phyloP scores from a whole-genome alignment of 371 early-diverging fungal species.

The Mortierella sp. region DNA sequence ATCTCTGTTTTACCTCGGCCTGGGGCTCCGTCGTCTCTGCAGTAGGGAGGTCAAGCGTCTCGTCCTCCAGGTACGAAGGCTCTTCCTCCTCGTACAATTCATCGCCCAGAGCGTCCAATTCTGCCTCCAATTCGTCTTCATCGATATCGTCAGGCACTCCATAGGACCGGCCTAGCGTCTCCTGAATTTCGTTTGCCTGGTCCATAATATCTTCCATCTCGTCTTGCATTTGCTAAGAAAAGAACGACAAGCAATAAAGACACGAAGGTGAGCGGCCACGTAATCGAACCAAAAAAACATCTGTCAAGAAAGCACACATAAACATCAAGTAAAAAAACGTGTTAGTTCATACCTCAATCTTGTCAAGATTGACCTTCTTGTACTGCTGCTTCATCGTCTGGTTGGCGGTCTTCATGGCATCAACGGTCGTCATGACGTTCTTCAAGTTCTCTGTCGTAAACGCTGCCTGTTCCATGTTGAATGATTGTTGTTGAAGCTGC shows the following conservation, averaged over 20 bases:
- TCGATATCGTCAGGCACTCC: conserved; percentile 95
- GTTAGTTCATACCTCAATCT: conserved; percentile 82
- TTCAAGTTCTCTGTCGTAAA: conserved; percentile 96
- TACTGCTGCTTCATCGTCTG: conserved; percentile 95
- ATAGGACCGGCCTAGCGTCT: conserved; percentile 91
- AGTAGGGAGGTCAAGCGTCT: conserved; percentile 64
- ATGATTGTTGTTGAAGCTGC: conserved; percentile 93
- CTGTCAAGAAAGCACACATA: neutral
- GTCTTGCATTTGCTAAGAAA: conserved; percentile 88
- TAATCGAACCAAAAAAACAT: neutral
- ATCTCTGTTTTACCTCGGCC: conserved; percentile 56
- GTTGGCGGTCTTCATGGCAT: conserved; percentile 95
- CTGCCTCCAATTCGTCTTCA: conserved; percentile 97
- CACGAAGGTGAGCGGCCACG: neutral
- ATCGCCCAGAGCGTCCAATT: conserved; percentile 95
- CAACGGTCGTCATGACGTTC: conserved; percentile 92
- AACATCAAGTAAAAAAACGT: neutral
- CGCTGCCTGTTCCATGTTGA: conserved; percentile 97
- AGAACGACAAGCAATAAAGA: neutral
- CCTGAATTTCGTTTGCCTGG: conserved; percentile 96
- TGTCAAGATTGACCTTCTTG: conserved; percentile 92
- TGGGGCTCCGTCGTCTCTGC: conserved; percentile 62
- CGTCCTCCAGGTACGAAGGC: conserved; percentile 77
- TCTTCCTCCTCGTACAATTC: conserved; percentile 89
- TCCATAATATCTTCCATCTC: conserved; percentile 98